These are phyloP conservation scores for Trichoderma afroharzianum DNA, from an alignment of 2,329 filamentous ascomycete genomes.

Conservation along the genomic window DNA sequence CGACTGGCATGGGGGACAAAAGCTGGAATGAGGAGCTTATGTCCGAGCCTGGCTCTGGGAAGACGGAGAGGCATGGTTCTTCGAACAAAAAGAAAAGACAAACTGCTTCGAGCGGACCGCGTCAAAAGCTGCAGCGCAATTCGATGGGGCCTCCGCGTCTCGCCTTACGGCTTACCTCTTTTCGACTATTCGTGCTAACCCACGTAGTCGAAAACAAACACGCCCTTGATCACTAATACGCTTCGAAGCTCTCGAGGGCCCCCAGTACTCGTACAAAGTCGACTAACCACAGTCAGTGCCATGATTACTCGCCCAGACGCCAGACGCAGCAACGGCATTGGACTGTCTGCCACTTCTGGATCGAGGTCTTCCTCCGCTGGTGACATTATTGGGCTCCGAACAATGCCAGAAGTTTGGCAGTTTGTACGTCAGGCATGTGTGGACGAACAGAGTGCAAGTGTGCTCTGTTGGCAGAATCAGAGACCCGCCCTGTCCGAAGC, in stretches of 20 bases:
- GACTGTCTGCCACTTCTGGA: neutral
- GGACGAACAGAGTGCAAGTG: neutral
- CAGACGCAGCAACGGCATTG: neutral
- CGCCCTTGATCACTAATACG: slow-evolving; percentile 9
- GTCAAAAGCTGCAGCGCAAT: neutral
- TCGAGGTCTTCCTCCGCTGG: neutral
- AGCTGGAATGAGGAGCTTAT: slow-evolving; percentile 16
- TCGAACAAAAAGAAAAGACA: neutral
- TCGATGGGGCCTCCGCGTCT: neutral
- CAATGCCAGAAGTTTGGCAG: neutral
- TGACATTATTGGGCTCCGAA: neutral
- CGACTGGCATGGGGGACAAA: slow-evolving; percentile 1
- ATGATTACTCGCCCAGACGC: neutral
- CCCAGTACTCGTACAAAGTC: neutral
- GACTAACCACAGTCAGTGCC: neutral
- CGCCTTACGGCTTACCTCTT: neutral
- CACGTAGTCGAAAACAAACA: neutral
- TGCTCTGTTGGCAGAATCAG: neutral
- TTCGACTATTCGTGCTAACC: neutral
- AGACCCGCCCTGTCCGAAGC: neutral
- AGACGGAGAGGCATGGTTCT: neutral
- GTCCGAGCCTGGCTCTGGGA: neutral
- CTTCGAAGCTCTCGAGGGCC: neutral
- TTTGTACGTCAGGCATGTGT: neutral
- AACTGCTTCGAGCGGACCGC: neutral